These are phyloP conservation scores for Pholiota molesta DNA, from an alignment of 768 basidiomycete species.

Conservation along the genomic window DNA sequence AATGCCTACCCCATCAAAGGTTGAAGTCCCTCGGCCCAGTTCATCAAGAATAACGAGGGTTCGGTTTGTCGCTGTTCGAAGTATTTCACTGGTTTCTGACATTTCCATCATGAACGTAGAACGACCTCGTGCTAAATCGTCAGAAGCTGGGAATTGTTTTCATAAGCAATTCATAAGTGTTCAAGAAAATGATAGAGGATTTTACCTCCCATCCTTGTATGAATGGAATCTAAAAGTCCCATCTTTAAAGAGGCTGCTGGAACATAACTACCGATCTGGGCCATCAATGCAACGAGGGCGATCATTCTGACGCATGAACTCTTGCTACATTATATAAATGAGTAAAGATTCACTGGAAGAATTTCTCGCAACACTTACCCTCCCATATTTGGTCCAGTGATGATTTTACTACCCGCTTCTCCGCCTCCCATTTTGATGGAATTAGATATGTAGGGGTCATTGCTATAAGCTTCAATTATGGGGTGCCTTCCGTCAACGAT, in stretches of 20 bases:
- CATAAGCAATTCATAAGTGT: conserved; percentile 5
- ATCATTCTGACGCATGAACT: conserved; percentile 83
- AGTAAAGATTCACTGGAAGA: neutral
- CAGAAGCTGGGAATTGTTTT: conserved; percentile 58
- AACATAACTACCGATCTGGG: conserved; percentile 93
- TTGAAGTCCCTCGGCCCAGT: conserved; percentile 88
- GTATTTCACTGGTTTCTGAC: conserved; percentile 89
- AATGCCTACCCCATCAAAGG: conserved; percentile 76
- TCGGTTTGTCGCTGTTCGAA: conserved; percentile 69
- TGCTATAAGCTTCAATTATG: conserved; percentile 80
- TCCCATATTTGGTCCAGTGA: conserved; percentile 89
- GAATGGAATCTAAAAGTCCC: conserved; percentile 81
- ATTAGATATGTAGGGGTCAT: conserved; percentile 89
- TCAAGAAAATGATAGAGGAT: conserved; percentile 4
- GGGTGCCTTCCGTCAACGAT: conserved; percentile 90
- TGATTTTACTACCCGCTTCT: conserved; percentile 60
- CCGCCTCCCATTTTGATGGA: conserved; percentile 64
- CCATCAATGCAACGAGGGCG: conserved; percentile 77
- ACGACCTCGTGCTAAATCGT: conserved; percentile 83
- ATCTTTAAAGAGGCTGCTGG: conserved; percentile 77
- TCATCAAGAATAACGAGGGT: conserved; percentile 92
- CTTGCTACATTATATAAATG: conserved; percentile 51
- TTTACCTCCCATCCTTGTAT: conserved; percentile 88
- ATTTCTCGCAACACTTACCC: conserved; percentile 39
- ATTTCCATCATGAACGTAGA: conserved; percentile 99